Evolutionary conservation across 352 stramenopile genomes (phyloP).

Genomic region (Pythium dissimile): DNA sequence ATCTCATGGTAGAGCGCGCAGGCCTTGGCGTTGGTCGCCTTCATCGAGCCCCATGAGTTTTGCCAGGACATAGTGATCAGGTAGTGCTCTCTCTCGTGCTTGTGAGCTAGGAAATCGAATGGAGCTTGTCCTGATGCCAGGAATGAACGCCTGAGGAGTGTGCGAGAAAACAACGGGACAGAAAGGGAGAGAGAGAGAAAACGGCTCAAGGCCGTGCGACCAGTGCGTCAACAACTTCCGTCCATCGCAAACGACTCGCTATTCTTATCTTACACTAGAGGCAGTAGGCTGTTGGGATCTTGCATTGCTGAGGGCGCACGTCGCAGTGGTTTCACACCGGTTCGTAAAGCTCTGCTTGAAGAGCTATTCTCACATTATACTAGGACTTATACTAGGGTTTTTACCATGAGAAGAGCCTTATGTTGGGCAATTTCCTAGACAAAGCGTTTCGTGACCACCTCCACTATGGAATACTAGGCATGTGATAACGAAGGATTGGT

Average conservation of each 20-base stretch:
- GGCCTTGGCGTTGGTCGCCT: conserved; percentile 66
- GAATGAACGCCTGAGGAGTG: not conserved
- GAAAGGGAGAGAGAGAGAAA: not conserved
- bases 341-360: not conserved
- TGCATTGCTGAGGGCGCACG: too few relatives aligned
- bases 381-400: not conserved
- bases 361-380: not conserved
- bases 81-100: not conserved
- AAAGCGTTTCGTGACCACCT: not conserved
- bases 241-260: not conserved
- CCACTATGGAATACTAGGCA: conserved; percentile 6
- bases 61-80: conserved; percentile 57
- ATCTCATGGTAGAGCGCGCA: conserved; percentile 75
- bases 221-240: too few relatives aligned
- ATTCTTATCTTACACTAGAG: too few relatives aligned
- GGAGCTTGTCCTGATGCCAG: not conserved
- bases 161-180: not conserved
- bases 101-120: too few relatives aligned
- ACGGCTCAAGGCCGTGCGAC: not conserved
- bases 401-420: not conserved
- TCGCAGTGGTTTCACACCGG: too few relatives aligned
- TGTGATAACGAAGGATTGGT: conserved; percentile 2
- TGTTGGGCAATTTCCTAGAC: not conserved
- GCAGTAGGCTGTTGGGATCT: too few relatives aligned
- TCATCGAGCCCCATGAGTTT: conserved; percentile 64